phyloP scores from a whole-genome alignment of 78 protist species.

The Monosiga brevicollis region DNA sequence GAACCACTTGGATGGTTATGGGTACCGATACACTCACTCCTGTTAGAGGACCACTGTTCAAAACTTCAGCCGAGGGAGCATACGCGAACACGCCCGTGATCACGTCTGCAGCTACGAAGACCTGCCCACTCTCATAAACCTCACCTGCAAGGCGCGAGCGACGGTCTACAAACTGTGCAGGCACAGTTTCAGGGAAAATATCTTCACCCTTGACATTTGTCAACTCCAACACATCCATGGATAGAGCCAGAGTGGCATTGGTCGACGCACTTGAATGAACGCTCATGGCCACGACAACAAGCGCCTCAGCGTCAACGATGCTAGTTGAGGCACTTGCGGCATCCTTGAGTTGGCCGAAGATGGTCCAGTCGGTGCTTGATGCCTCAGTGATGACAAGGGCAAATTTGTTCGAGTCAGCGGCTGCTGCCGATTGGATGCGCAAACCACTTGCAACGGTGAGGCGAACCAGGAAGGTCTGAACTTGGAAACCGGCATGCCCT shows the following conservation, averaged over 20 bases:
- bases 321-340: not conserved
- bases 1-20: no score
- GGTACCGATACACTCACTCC: not conserved
- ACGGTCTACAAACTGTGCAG: not conserved
- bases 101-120: not conserved
- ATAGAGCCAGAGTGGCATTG: not conserved
- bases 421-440: not conserved
- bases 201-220: not conserved
- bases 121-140: not conserved
- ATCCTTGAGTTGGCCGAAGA: not conserved
- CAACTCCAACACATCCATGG: not conserved
- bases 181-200: not conserved
- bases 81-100: not conserved
- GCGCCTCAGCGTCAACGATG: not conserved
- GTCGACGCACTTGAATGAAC: not conserved
- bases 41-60: not conserved
- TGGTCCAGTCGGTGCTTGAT: not conserved
- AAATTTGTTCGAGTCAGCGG: not conserved
- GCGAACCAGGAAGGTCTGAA: not conserved
- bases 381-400: not conserved
- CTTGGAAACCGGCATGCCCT: not conserved
- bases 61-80: not conserved
- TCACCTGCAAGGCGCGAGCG: not conserved
- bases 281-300: not conserved
- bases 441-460: not conserved